Evolutionary conservation across 2,329 filamentous ascomycete species (phyloP), one percentile per base, ranked within the genome.

Genomic region (Ramularia endophylla): DNA sequence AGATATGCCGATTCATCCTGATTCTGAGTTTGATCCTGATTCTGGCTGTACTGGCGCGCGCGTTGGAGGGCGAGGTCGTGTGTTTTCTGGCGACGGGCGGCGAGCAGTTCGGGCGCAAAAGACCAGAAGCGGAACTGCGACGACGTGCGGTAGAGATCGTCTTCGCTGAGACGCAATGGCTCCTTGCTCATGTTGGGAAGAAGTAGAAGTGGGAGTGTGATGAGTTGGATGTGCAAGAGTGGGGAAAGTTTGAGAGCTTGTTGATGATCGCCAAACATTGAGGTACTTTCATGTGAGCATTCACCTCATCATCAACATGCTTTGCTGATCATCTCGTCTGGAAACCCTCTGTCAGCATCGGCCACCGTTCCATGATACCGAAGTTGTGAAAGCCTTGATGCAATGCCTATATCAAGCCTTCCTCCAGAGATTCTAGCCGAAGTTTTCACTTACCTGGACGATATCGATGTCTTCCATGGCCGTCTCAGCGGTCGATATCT

Each of bases 91-190:
- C 92, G 85, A 17, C 90, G 75, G 2, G 81, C 74, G 36, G 75
- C 72, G 3, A 98, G 77, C 28, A 82, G 78, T 3, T 79, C 66
- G 2, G 81, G 78, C 0, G 87, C 87, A 66, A 90, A 97, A 8
- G 89, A 95, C 92, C 92, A 98, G 44, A 94, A 74, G 31, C 85
- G 80, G 62, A 81, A 97, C 65, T 98, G 92, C 34, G 87, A 90
- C 0, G 90, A 94, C 38, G 85, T 78, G 22, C 87, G 81, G 67
- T 97, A 98, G 41, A 89, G 75, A 53, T 87, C 85, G 66, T 98
- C 92, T 74, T 98, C 92, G 47, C 80, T 85, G 78, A 94, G 46
- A 22, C 36, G 32, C 16, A 34, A 18, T 43, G 41, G 7, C n/a
- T 12, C 19, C 35, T n/a, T 13, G 35, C 20, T 18, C 18, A 22